Base-by-base conservation (phyloP, 495 filamentous ascomycete species). In the Penicillium maclennaniae region DNA sequence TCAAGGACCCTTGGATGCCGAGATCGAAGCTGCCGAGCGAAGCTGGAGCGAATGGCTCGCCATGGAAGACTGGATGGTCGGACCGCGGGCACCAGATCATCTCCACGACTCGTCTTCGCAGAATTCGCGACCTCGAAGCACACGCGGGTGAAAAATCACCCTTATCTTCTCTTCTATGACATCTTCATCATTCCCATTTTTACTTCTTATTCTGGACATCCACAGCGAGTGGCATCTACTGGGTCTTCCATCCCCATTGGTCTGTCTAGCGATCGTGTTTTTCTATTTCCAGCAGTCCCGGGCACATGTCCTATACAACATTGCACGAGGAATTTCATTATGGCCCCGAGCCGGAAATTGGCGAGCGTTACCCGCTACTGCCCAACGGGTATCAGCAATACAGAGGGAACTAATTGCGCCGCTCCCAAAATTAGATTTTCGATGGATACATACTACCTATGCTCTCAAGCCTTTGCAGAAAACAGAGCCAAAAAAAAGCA, bases 61-160 rank as follows among this genome's bases (percentile, higher is more conserved):
- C 8, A 95, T 96, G 89, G 88, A 95, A 68, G 90, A 95, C 65
- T 96, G 91, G 90, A 93, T 95, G 89, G 75, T 95, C 42, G 91
- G 89, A 14, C 77, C 81, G 4, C 71, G 81, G 54, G 79, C 80
- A 26, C 73, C 72, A 17, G 74, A 77, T 58, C 63, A 61, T n/a
- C 59, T 76, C n/a, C 70, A 66, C 28, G 74, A 75, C 50, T 73
- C 74, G 5, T 72, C 71, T 1, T 76, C 73, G 37, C 69, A 69
- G 42, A 59, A 62, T 20, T 72, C 72, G 26, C 68, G 62, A 44
- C 63, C 69, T 14, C 67, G 68, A 31, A 73, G 70, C 53, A 43
- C 71, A 12, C 63, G 67, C 23, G 67, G 63, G 15, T 73, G 43
- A 61, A 23, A 42, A 12, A 14, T 15, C 28, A 21, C 20, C 14